A percentile compares a stretch with the other conserved stretches of the same genome.
These are phyloP conservation scores for Phytophthora lateralis DNA, from an alignment of 352 stramenopile genomes.

Conservation along the genomic window DNA sequence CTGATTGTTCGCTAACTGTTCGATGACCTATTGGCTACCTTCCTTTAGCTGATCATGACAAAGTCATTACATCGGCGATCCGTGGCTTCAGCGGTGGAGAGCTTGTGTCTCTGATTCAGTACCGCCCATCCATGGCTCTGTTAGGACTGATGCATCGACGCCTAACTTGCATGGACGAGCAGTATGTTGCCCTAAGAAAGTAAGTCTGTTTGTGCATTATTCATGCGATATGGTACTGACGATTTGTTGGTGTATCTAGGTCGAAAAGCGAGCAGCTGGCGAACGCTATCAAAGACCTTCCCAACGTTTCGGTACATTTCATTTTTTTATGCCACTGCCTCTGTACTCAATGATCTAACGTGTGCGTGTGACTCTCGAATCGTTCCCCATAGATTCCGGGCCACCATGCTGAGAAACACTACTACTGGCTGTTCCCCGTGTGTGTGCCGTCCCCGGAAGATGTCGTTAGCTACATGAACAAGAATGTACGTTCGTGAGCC, in stretches of 20 bases:
- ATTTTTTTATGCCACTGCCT: not conserved
- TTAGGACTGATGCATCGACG: constrained; percentile 70
- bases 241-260: constrained; percentile 25
- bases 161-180: constrained; percentile 70
- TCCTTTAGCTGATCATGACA: constrained; percentile 67
- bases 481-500: constrained; percentile 44
- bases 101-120: constrained; percentile 76
- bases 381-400: constrained; percentile 58
- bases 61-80: constrained; percentile 84
- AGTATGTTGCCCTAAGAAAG: constrained; percentile 75
- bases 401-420: constrained; percentile 60
- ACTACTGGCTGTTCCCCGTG: constrained; percentile 86
- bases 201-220: constrained; percentile 27
- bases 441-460: constrained; percentile 57
- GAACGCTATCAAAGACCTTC: constrained; percentile 54
- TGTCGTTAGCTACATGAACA: constrained; percentile 76
- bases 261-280: constrained; percentile 73
- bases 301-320: constrained; percentile 54
- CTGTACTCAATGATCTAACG: not conserved
- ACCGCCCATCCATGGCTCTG: constrained; percentile 79
- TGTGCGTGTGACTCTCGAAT: not conserved
- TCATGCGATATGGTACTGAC: not conserved
- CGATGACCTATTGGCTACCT: not conserved
- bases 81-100: constrained; percentile 82
- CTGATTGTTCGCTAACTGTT: not conserved